Evolutionary conservation across 345 rosid species (phyloP), one percentile per base, ranked within the genome.

Genomic region (Citrus trifoliata): DNA sequence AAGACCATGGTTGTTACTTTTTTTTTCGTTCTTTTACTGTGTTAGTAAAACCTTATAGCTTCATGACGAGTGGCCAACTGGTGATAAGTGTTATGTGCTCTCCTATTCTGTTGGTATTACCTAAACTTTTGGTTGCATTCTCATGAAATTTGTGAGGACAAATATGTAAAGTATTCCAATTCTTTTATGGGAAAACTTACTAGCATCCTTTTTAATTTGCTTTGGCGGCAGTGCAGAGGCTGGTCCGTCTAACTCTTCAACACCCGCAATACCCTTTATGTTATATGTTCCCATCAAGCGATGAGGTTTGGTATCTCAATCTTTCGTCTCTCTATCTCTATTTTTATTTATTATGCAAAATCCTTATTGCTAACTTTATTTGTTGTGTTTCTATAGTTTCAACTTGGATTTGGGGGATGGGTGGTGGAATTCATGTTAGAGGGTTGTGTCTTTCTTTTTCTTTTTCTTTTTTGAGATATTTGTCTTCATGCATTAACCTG

Each of bases 181-280:
- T 42, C 30, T 33, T 42, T 27, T 22, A 53, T 71, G 25, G 6
- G 32, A 32, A 60, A 30, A 69, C 66, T n/a, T 48, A 13, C 58
- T 66, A 60, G 80, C 70, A 81, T 62, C 32, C 51, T 82, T 81
- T 48, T 25, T 86, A 62, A 83, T 83, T 79, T 72, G 67, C 74
- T 30, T 70, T 85, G 76, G 86, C 89, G 93, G 87, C 85, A 81
- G 77, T 87, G 90, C 93, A 91, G 98, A 91, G 86, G 88, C 81
- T 95, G 76, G 95, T 92, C 55, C 86, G 91, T 67, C 80, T 82
- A 84, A 95, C 99, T 56, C 65, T 92, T 66, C 86, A 88, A 16
- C 93, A 93, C 80, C 90, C 86, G 0, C 71, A 32, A 21, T 92
- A 87, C 79, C 81, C 87, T 7, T 28, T 71, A 9, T 80, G 81